Evolutionary conservation across 2,329 filamentous ascomycete genomes (phyloP).

Genomic region (Penicillium sp.): DNA sequence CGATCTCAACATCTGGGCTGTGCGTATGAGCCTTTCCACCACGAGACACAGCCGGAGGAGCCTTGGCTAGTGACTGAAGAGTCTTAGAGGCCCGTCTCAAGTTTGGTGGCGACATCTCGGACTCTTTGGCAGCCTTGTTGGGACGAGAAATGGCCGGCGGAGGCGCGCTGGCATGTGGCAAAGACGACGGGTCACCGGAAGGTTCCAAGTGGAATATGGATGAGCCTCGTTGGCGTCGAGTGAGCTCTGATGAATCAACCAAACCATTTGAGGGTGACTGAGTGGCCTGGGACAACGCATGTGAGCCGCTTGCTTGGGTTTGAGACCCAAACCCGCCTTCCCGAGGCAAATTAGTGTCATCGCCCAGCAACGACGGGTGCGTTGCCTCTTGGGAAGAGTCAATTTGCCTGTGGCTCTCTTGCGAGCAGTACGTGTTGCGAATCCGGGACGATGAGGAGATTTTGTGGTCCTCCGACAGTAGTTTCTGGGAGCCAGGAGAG

Average conservation of each 20-base stretch:
- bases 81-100: constrained; percentile 11
- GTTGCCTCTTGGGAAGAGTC: constrained; percentile 18
- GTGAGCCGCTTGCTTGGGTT: constrained; percentile 21
- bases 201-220: constrained; percentile 7
- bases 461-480: constrained; percentile 26
- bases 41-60: neutral
- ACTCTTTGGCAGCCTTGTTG: constrained; percentile 6
- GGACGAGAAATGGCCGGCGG: constrained; percentile 10
- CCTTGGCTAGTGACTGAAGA: neutral
- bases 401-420: constrained; percentile 20
- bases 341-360: neutral
- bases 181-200: constrained; percentile 15
- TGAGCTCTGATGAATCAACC: constrained; percentile 27
- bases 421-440: constrained; percentile 33
- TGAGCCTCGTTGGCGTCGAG: constrained; percentile 15
- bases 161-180: constrained; percentile 23
- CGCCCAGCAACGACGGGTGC: constrained; percentile 4
- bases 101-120: neutral
- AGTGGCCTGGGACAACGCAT: constrained; percentile 16
- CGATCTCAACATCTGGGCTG: constrained; percentile 14
- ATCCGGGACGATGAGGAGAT: constrained; percentile 38
- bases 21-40: neutral
- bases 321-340: constrained; percentile 27
- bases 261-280: constrained; percentile 21
- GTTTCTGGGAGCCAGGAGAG: constrained; percentile 4